A percentile compares a stretch with the other conserved stretches of the same genome.
Evolutionary conservation across 1,284 basidiomycete genomes (phyloP).

Genomic region (Leccinum huronense): DNA sequence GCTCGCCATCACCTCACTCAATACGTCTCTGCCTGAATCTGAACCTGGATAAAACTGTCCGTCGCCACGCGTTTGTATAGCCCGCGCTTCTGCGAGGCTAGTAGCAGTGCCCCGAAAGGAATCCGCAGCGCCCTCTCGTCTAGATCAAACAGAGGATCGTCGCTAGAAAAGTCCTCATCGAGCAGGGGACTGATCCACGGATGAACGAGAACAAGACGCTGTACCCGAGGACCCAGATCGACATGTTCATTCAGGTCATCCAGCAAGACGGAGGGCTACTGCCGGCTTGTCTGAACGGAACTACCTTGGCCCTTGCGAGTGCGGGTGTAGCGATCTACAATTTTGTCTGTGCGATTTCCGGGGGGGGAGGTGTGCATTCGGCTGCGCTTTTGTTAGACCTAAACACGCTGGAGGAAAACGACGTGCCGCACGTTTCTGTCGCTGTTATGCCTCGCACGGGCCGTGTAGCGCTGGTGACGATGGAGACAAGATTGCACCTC

Average conservation of each 20-base stretch:
- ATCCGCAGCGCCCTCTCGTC: too few relatives aligned
- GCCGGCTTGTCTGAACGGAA: conserved; percentile 91
- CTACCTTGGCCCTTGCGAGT: conserved; percentile 86
- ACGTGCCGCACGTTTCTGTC: conserved; percentile 87
- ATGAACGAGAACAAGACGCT: too few relatives aligned
- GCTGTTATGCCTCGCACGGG: conserved; percentile 84
- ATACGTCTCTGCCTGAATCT: too few relatives aligned
- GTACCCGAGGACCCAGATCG: conserved; percentile 93
- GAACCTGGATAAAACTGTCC: too few relatives aligned
- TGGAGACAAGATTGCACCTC: conserved; percentile 96
- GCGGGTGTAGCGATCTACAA: conserved; percentile 91
- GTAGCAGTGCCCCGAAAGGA: too few relatives aligned
- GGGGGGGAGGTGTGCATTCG: conserved; percentile 64
- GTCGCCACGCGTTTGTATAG: too few relatives aligned
- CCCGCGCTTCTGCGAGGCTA: too few relatives aligned
- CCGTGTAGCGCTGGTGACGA: conserved; percentile 83
- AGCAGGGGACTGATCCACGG: too few relatives aligned
- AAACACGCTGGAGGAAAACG: conserved; percentile 85
- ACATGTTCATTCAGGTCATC: conserved; percentile 89
- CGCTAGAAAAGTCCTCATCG: too few relatives aligned
- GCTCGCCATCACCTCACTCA: too few relatives aligned
- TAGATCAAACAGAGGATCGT: too few relatives aligned
- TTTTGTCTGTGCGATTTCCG: conserved; percentile 85
- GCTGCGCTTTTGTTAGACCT: conserved; percentile 84
- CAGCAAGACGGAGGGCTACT: conserved; percentile 93